phyloP scores from a whole-genome alignment of 1,284 basidiomycete genomes.

The Sporisorium iseilematis-ciliati region DNA sequence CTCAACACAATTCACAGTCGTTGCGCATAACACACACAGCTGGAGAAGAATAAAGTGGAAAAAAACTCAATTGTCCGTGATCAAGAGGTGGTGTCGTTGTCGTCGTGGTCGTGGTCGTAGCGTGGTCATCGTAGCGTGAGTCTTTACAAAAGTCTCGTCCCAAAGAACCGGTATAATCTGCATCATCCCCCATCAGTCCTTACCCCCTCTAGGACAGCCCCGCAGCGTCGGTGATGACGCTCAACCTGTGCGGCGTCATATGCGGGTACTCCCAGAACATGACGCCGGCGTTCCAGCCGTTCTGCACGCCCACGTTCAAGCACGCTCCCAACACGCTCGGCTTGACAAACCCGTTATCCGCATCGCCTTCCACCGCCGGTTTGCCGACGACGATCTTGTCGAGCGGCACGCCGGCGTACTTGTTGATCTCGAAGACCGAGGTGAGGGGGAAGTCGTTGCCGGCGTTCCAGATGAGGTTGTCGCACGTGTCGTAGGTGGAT shows the following conservation, averaged over 20 bases:
- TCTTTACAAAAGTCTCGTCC: too few species aligned
- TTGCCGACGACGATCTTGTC: constrained; percentile 77
- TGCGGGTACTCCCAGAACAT: constrained; percentile 58
- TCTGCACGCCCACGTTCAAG: constrained; percentile 73
- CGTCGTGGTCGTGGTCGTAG: neutral
- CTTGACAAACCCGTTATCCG: constrained; percentile 75
- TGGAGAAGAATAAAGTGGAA: neutral
- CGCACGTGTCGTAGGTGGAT: constrained; percentile 41
- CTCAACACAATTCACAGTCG: neutral
- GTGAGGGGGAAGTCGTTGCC: constrained; percentile 74
- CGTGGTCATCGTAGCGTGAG: too few species aligned
- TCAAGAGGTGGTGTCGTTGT: constrained; percentile 19
- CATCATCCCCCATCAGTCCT: too few species aligned
- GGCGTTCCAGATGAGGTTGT: constrained; percentile 74
- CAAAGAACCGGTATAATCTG: too few species aligned
- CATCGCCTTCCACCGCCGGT: constrained; percentile 74
- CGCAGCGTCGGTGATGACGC: constrained; percentile 45
- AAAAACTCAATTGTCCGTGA: constrained; percentile 35
- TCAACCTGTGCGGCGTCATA: constrained; percentile 46
- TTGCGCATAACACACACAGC: too few species aligned
- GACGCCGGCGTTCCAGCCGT: constrained; percentile 76
- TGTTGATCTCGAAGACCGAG: constrained; percentile 76
- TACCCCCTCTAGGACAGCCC: constrained; percentile 21
- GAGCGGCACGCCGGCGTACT: constrained; percentile 73
- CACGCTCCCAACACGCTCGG: constrained; percentile 75